phyloP scores from a whole-genome alignment of 1,284 basidiomycete genomes.

The Xerocomus cyaneibrunnescens region DNA sequence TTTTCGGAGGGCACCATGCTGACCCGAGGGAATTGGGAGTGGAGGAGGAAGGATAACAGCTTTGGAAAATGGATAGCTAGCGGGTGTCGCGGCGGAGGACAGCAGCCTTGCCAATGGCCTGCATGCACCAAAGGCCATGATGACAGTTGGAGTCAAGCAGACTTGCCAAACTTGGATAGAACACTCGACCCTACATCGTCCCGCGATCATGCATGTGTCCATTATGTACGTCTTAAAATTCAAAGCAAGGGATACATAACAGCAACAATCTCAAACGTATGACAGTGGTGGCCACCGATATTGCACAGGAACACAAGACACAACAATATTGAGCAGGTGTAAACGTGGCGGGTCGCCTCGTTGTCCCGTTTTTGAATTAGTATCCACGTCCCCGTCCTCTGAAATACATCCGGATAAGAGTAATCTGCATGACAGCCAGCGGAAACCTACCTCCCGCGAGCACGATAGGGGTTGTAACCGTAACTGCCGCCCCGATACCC shows the following conservation, averaged over 20 bases:
- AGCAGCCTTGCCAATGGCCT: slow-evolving; percentile 22
- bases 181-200: background rate
- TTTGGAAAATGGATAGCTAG: slow-evolving; percentile 75
- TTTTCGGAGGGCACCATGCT: slow-evolving; percentile 45
- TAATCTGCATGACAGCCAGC: slow-evolving; percentile 2
- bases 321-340: slow-evolving; percentile 8
- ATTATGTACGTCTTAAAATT: slow-evolving; percentile 34
- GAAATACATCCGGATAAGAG: slow-evolving; percentile 17
- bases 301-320: slow-evolving; percentile 9
- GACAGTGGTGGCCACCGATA: slow-evolving; percentile 10
- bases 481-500: slow-evolving; percentile 47
- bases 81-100: slow-evolving; percentile 24
- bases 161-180: slow-evolving; percentile 20
- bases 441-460: slow-evolving; percentile 69
- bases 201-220: background rate
- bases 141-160: background rate
- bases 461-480: slow-evolving; percentile 77
- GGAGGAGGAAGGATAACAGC: slow-evolving; percentile 56
- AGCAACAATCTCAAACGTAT: slow-evolving; percentile 22
- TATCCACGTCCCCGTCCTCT: slow-evolving; percentile 74
- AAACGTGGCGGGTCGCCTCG: slow-evolving; percentile 15
- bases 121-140: slow-evolving; percentile 17
- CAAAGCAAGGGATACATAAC: slow-evolving; percentile 33
- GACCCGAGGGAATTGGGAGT: slow-evolving; percentile 43
- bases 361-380: slow-evolving; percentile 39